phyloP scores from a whole-genome alignment of 2,329 filamentous ascomycete genomes.

The Didymella segeticola region DNA sequence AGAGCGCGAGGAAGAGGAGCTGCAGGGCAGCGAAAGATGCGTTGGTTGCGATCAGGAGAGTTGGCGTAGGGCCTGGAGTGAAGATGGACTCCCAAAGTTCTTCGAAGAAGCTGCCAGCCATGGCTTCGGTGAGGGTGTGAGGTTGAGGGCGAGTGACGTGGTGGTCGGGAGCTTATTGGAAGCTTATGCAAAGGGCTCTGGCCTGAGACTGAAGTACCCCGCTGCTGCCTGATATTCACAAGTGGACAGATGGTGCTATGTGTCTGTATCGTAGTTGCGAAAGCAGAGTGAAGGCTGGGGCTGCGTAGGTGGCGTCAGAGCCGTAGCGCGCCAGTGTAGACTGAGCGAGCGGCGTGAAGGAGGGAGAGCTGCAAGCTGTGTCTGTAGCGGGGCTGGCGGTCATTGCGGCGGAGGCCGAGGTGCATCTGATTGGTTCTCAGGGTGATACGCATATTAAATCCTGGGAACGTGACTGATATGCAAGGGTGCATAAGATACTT shows the following conservation, averaged over 20 bases:
- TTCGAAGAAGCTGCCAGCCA: constrained; percentile 63
- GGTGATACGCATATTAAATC: constrained; percentile 14
- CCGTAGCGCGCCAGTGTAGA: constrained; percentile 17
- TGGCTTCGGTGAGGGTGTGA: constrained; percentile 15
- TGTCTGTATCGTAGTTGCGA: constrained; percentile 4
- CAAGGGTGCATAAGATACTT: constrained; percentile 9
- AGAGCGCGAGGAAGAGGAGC: constrained; percentile 74
- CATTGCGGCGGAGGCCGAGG: constrained; percentile 13
- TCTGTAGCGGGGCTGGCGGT: constrained; percentile 16
- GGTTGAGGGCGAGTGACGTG: constrained; percentile 2
- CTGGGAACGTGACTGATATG: constrained; percentile 13
- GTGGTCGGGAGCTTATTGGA: constrained; percentile 2
- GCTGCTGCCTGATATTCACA: constrained; percentile 10
- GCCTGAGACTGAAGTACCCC: constrained; percentile 10
- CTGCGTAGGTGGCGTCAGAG: constrained; percentile 16
- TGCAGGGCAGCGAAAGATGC: constrained; percentile 86
- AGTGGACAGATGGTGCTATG: constrained; percentile 6
- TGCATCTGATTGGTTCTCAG: constrained; percentile 10
- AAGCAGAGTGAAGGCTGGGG: neutral
- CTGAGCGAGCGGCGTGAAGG: constrained; percentile 18
- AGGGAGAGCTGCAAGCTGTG: constrained; percentile 16
- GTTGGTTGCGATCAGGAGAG: constrained; percentile 89
- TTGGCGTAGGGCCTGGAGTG: constrained; percentile 86
- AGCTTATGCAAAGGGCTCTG: constrained; percentile 1
- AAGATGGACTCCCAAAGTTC: constrained; percentile 93